Base-by-base conservation (phyloP, 495 filamentous ascomycete species). In the Symbiotaphrina buchneri region DNA sequence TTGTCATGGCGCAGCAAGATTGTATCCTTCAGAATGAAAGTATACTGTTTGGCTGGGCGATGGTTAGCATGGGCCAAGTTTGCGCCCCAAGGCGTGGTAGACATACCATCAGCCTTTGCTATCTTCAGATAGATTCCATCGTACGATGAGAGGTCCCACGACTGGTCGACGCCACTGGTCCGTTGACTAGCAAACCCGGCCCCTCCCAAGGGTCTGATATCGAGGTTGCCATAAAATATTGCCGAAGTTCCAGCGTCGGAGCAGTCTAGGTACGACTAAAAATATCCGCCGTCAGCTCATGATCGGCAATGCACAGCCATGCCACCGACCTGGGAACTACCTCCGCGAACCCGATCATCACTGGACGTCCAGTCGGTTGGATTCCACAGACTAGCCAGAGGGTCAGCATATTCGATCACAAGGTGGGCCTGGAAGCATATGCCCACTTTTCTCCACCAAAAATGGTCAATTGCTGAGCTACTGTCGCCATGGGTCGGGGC, bases 151-250 rank as follows among this genome's bases (percentile, higher is more conserved):
- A 54, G 43, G 29, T 59, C 43, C 46, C 48, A 55, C 16, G 38
- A 31, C 8, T 18, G 27, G 26, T 48, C 37, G 13, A 48, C 43
- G 10, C 37, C 38, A 28, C 41, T 32, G 7, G 78, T 78, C 17
- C 74, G 65, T 39, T 84, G 77, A 0, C 65, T 72, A 1, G 81
- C 79, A 44, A 90, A 91, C 3, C 80, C 82, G 1, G 82, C 79
- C 6, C 77, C 77, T 8, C 76, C 76, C 0, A 90, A 65, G 0
- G 71, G 67, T n/a, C 52, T 57, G 28, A 71, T 74, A 46, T 84
- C 76, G 4, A 90, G 63, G 11, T 52, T 50, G 6, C 81, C 82
- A 27, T 61, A 46, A 48, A 91, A 85, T 1, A 43, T 37, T 0
- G 58, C 61, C 14, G 37, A 39, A 4, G 47, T 32, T 3, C 31